Conservation (phyloP, 129 eudicot genomes). For the Lonicera japonica region DNA sequence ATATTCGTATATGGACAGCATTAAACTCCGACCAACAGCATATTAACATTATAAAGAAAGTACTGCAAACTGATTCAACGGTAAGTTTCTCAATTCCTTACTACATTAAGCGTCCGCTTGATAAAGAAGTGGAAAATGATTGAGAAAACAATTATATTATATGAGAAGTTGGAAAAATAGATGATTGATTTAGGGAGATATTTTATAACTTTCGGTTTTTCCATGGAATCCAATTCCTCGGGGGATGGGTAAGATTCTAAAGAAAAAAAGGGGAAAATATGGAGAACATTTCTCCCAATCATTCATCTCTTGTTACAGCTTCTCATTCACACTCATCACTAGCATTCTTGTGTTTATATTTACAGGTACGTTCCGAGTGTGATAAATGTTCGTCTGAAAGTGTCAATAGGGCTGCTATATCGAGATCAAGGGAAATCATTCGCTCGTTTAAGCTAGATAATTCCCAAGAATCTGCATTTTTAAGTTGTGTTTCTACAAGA, state of each 20-base stretch:
- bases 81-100: constrained; percentile 24
- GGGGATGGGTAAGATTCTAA: no score
- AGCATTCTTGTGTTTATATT: neutral
- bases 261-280: no score
- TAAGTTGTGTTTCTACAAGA: constrained; percentile 34
- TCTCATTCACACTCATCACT: neutral
- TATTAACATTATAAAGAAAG: constrained; percentile 23
- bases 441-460: constrained; percentile 32
- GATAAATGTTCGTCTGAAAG: constrained; percentile 10
- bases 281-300: no score
- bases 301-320: no score
- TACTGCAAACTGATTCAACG: constrained; percentile 29
- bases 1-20: constrained; percentile 57
- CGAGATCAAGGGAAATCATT: constrained; percentile 10
- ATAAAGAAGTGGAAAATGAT: no score
- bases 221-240: no score
- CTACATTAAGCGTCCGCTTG: neutral
- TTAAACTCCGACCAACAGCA: constrained; percentile 33
- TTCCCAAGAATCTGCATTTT: constrained; percentile 55
- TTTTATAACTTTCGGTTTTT: no score
- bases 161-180: no score
- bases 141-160: no score
- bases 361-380: constrained; percentile 26
- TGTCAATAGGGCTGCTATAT: neutral
- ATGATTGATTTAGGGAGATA: no score